These are phyloP conservation scores for Aschersonia sp. DNA, from an alignment of 2,329 filamentous ascomycete genomes.

Conservation along the genomic window DNA sequence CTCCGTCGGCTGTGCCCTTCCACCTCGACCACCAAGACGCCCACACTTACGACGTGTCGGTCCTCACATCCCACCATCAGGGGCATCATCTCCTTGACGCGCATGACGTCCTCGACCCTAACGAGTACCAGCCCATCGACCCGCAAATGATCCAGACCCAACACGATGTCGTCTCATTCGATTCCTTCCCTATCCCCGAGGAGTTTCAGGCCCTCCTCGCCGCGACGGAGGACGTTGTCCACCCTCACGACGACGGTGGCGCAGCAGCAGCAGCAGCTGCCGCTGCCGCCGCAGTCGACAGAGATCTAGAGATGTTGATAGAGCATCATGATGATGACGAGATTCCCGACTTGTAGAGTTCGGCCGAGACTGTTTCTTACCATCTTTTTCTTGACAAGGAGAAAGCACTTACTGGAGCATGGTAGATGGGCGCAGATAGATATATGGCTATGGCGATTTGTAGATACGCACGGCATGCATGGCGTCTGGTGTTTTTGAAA, in stretches of 20 bases:
- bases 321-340: constrained; percentile 31
- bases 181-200: constrained; percentile 25
- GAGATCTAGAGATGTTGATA: constrained; percentile 38
- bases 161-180: constrained; percentile 20
- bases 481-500: background rate
- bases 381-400: too few relatives aligned
- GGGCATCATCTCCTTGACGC: constrained; percentile 14
- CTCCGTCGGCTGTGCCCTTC: background rate
- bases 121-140: constrained; percentile 39
- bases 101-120: constrained; percentile 16
- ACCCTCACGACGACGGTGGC: constrained; percentile 3
- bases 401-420: too few relatives aligned
- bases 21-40: constrained; percentile 8
- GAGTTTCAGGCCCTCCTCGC: constrained; percentile 41
- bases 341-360: background rate
- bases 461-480: background rate
- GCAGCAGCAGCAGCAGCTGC: constrained; percentile 15
- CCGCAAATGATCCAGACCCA: constrained; percentile 35
- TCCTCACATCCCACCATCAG: constrained; percentile 3
- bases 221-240: constrained; percentile 26
- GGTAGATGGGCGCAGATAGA: too few relatives aligned
- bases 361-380: too few relatives aligned
- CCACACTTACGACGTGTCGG: constrained; percentile 7
- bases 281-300: constrained; percentile 25
- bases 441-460: background rate